Evolutionary conservation across 495 filamentous ascomycete species (phyloP), one percentile per base, ranked within the genome.

Genomic region (Aspergillus ostianus): DNA sequence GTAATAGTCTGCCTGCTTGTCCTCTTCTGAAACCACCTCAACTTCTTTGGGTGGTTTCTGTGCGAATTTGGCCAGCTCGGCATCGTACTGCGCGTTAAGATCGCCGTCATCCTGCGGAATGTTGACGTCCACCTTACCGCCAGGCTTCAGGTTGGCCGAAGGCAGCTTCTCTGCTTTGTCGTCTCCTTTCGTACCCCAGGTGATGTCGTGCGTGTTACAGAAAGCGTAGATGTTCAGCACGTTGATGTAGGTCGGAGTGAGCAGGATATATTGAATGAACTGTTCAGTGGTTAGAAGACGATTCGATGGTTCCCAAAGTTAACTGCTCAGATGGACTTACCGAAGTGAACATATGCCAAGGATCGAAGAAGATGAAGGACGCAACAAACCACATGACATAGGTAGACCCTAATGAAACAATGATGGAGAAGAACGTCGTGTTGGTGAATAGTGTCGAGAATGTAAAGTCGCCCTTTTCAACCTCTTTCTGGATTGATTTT

Each of bases 1-100:
- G 80, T 99, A 99, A 71, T 98, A 99, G 72, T 98, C 94, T 77
- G 96, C 92, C 76, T 99, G 94, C 65, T 88, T 89, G 67, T 97
- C 92, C 47, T 79, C 74, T 6, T 88, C 82, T 13, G 84, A 78
- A 20, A 84, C 78, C 0, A 75, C 70, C 9, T 82, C 77, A 61
- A 85, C 82, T 60, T 90, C 86, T 60, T 90, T 88, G 50, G 82
- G 80, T 0, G 86, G 82, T 41, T 84, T 87, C 63, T 89, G 89
- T 45, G 80, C 70, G 67, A 98, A 93, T n/a, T 87, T 84, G 15
- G 72, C 70, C 64, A 96, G 74, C 71, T 99, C 95, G 47, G 85
- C 75, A 65, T 97, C 93, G 73, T 99, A 99, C 69, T 96, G 92
- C 4, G 90, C 89, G 77, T 98, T 96, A 41, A 98, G 82, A 66